Conservation (phyloP, 805 yeast species). For the Nakazawaea holstii region DNA sequence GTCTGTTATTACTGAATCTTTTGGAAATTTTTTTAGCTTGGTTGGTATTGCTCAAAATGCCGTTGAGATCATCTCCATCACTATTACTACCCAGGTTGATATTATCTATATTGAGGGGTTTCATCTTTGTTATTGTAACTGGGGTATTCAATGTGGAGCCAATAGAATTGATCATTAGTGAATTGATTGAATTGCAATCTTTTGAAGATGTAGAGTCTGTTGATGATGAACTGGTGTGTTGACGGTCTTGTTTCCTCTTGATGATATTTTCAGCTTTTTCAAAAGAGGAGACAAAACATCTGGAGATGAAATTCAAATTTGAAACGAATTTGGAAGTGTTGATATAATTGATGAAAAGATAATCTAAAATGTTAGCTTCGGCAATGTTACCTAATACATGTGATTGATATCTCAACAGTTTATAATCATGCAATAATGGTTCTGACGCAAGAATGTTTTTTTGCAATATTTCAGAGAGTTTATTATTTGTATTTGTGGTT, state of each 20-base stretch:
- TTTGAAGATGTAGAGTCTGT: background rate
- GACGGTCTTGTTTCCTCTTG: background rate
- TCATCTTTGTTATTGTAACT: background rate
- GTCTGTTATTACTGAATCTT: background rate
- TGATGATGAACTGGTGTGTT: background rate
- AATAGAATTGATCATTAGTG: background rate
- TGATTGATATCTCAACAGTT: slow-evolving; percentile 9
- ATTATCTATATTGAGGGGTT: background rate
- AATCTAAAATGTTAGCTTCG: slow-evolving; percentile 8
- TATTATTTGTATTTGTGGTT: background rate
- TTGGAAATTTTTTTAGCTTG: background rate
- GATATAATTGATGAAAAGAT: slow-evolving; percentile 10
- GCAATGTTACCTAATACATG: slow-evolving; percentile 12
- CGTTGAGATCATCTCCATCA: slow-evolving; percentile 3
- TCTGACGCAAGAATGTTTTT: slow-evolving; percentile 1
- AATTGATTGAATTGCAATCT: background rate
- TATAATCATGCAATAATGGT: slow-evolving; percentile 5
- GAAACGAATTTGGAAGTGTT: slow-evolving; percentile 8
- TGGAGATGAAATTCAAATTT: slow-evolving; percentile 9
- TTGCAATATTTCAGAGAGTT: background rate
- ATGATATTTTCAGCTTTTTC: slow-evolving; percentile 7
- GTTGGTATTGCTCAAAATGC: background rate
- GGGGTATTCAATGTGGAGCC: background rate
- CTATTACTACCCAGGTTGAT: background rate
- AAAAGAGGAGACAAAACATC: slow-evolving; percentile 9